phyloP scores from a whole-genome alignment of 306 rosid species.

The Psophocarpus tetragonolobus region DNA sequence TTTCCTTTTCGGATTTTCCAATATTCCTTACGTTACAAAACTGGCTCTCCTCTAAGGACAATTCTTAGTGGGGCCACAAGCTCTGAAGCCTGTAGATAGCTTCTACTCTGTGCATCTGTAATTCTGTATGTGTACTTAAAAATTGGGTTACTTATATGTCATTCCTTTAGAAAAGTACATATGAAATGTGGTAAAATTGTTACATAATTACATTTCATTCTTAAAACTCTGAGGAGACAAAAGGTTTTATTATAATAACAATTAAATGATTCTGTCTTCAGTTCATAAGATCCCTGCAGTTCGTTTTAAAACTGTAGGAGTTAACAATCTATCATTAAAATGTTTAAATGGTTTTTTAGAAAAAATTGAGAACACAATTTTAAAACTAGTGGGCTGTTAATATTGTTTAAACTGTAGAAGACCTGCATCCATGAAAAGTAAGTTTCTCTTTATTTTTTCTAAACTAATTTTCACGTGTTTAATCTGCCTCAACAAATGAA shows the following conservation, averaged over 20 bases:
- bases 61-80: constrained; percentile 6
- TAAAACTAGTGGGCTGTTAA: no score
- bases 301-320: no score
- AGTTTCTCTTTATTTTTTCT: no score
- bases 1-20: constrained; percentile 25
- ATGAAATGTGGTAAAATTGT: not conserved
- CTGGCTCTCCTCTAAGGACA: constrained; percentile 13
- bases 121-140: not conserved
- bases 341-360: no score
- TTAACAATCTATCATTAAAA: no score
- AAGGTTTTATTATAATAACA: not conserved
- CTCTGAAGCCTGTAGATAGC: not conserved
- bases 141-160: not conserved
- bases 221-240: not conserved
- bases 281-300: no score
- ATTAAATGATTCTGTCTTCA: not conserved
- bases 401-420: no score
- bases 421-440: no score
- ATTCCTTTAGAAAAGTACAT: not conserved
- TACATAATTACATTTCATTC: not conserved
- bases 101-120: not conserved
- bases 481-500: no score
- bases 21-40: not conserved
- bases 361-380: no score
- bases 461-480: no score